A percentile compares a stretch with the other conserved stretches of the same genome.
Conservation (phyloP, 2,329 filamentous ascomycete genomes). For the Colletotrichum sp. region DNA sequence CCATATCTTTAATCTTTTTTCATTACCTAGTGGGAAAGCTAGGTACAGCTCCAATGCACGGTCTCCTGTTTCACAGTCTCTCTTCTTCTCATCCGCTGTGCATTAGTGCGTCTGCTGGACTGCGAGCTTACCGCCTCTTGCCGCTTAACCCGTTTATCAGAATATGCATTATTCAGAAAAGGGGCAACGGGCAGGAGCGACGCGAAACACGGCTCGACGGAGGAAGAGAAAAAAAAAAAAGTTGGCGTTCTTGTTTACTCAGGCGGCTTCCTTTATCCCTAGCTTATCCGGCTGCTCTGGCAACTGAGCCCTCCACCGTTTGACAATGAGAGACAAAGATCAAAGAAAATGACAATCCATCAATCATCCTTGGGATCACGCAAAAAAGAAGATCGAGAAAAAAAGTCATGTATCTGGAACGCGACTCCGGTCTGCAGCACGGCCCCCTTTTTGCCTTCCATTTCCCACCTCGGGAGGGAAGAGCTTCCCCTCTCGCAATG, state of each 20-base stretch:
- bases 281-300: conserved; percentile 3
- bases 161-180: not conserved
- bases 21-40: not conserved
- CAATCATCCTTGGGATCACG: not conserved
- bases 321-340: not conserved
- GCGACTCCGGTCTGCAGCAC: not conserved
- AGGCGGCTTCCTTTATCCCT: not conserved
- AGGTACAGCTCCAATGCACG: not conserved
- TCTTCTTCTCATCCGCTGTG: not conserved
- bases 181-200: not conserved
- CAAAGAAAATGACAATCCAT: not conserved
- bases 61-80: conserved; percentile 8
- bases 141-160: not conserved
- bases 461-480: conserved; percentile 5
- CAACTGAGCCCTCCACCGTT: not conserved
- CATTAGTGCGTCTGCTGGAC: not conserved
- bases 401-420: conserved; percentile 12
- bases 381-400: not conserved
- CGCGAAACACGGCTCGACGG: not conserved
- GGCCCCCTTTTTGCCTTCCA: not conserved
- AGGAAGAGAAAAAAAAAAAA: not conserved
- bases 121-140: conserved; percentile 2
- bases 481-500: not conserved
- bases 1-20: not conserved
- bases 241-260: not conserved